Evolutionary conservation across 2,329 filamentous ascomycete species (phyloP), one percentile per base, ranked within the genome.

Genomic region (Aspergillus persii): DNA sequence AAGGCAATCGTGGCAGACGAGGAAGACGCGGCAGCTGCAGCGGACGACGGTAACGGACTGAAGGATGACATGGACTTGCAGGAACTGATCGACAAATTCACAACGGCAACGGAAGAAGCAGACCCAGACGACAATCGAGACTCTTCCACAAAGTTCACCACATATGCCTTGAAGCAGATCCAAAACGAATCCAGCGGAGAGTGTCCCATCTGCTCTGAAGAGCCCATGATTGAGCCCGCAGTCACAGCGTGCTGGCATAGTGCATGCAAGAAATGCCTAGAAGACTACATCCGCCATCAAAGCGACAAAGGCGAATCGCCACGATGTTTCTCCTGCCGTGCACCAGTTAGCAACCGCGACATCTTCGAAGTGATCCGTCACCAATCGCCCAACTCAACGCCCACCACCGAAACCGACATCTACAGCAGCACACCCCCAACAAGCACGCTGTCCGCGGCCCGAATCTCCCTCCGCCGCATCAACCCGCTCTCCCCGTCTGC

Each of bases 191-290:
- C 90, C 0, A 86, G 89, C 60, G 89, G 89, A 61, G 95, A 99
- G 77, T 99, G 95, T 69, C 94, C 95, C 0, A 90, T 99, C 54
- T 99, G 95, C 76, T 87, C 91, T 3, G 94, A 98, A 74, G 95
- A 98, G 73, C 92, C 93, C 3, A 98, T 98, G 92, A 85, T 91
- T 46, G 90, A 97, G 56, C 94, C 96, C 71, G 89, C 90, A 0
- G 95, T 99, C 1, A 98, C 95, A 0, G 91, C 92, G 0, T 99
- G 95, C 76, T 99, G 95, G 92, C 95, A 99, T 75, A 96, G 91
- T 36, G 93, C 95, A 0, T 99, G 95, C 79, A 96, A 95, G 76
- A 89, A 91, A 62, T 99, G 95, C 68, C 79, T 98, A n/a, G 79
- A 96, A 2, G 88, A 92, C 66, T 96, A 92, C 67, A 96, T 99